Base-by-base conservation (phyloP, 1,284 basidiomycete species). In the Tremellales sp. region DNA sequence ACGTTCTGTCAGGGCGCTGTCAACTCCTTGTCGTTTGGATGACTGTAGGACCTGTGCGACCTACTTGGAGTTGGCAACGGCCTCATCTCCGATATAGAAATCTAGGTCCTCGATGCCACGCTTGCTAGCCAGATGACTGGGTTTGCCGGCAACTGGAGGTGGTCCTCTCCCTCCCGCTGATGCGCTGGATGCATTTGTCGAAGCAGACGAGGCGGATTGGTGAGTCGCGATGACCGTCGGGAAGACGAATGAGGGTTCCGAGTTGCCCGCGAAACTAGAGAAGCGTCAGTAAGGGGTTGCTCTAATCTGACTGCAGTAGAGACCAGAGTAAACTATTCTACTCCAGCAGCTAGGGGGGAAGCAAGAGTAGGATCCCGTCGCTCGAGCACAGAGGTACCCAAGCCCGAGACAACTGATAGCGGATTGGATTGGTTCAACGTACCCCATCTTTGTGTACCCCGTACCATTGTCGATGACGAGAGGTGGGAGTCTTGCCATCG, bases 1-100 rank as follows among this genome's bases (percentile, higher is more conserved):
- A 99, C 4, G 75, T 59, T 82, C 88, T 37, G 31, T 37, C 19
- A 7, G 25, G 16, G 25, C 7, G 29, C 10, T 31, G 29, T 31
- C 29, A 31, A 31, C 29, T 18, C 22, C 21, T 24, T 16, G 19
- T 5, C 43, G 19, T 12, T 41, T 34, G 5, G 3, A 19, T 13
- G 24, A 44, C 9, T 6, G 42, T n/a, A 14, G 16, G 14, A 16
- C 6, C 32, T 25, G 34, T 13, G 5, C 10, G 8, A 63, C 70
- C 43, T 52, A 72, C 77, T 93, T 97, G 33, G 86, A 83, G 68
- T 97, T 97, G 25, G 88, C 89, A 24, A 97, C 79, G 1, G 95
- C 95, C 72, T 98, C 94, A 72, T 98, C 90, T 51, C 95, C 95
- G 74, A 99, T 99, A 79, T 86, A 97, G 78, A 98, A 99, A 76